These are phyloP conservation scores for Skeletonema potamos DNA, from an alignment of 108 stramenopile species.

Conservation along the genomic window DNA sequence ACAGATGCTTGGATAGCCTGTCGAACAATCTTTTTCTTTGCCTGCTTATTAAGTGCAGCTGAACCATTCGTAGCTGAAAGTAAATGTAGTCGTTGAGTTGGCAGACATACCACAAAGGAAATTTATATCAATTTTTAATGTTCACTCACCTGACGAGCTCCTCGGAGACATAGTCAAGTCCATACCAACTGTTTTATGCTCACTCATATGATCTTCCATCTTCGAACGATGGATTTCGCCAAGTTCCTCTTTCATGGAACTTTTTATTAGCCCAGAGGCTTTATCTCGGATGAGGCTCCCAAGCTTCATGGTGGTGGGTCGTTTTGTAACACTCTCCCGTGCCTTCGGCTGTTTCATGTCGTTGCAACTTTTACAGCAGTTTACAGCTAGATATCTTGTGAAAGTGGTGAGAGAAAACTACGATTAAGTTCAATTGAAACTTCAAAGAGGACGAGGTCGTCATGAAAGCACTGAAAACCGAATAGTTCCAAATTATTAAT, in stretches of 20 bases:
- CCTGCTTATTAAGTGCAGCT: background rate
- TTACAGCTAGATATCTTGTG: no score
- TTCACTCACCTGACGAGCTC: background rate
- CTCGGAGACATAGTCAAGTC: background rate
- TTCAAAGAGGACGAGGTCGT: no score
- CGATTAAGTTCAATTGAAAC: no score
- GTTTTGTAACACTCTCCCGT: background rate
- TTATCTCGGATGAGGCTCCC: background rate
- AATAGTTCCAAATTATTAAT: no score
- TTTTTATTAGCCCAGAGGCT: background rate
- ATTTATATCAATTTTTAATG: background rate
- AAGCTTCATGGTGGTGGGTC: background rate
- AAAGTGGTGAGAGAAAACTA: no score
- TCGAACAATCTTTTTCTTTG: background rate
- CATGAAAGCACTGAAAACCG: no score
- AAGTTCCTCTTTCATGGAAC: background rate
- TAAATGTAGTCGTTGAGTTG: background rate
- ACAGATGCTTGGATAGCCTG: slow-evolving; percentile 21
- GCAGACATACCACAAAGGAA: background rate
- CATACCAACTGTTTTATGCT: background rate
- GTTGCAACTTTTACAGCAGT: background rate
- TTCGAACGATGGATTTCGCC: background rate
- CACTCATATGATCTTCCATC: background rate
- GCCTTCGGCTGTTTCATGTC: background rate
- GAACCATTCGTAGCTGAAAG: background rate